Conservation (phyloP, 805 yeast species). For the Kuraishia capsulata region DNA sequence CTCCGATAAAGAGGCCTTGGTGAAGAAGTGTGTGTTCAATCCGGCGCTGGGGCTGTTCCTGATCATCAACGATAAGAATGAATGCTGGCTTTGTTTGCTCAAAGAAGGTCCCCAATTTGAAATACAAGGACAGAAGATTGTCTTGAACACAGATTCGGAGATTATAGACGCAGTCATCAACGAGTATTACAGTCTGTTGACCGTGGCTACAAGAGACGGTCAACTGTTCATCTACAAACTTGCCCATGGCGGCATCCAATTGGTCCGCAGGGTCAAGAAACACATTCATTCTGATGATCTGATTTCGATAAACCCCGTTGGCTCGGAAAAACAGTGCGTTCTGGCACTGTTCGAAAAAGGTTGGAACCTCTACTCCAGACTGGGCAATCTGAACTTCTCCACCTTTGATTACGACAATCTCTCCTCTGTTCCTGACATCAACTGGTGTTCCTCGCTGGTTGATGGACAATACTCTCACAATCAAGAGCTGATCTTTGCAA, state of each 20-base stretch:
- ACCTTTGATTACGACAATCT: conserved; percentile 24
- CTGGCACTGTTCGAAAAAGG: conserved; percentile 24
- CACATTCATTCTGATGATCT: conserved; percentile 23
- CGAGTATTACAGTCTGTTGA: conserved; percentile 28
- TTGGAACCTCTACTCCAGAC: conserved; percentile 37
- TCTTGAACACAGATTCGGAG: conserved; percentile 1
- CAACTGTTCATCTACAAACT: conserved; percentile 26
- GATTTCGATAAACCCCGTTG: conserved; percentile 15
- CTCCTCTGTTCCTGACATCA: conserved; percentile 10
- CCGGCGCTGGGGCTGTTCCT: conserved; percentile 16
- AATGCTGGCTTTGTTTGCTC: conserved; percentile 18
- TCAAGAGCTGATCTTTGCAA: conserved; percentile 20
- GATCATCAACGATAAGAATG: conserved; percentile 20
- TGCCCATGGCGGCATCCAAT: conserved; percentile 17
- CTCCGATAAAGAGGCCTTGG: conserved; percentile 7
- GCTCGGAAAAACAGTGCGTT: conserved; percentile 19
- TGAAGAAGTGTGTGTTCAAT: conserved; percentile 11
- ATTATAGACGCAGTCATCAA: conserved; percentile 25
- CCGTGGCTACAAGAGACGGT: conserved; percentile 28
- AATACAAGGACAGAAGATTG: conserved; percentile 14
- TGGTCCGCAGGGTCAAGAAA: conserved; percentile 23
- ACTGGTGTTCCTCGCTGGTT: conserved; percentile 6
- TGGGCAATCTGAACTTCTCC: conserved; percentile 36
- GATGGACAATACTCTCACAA: conserved; percentile 15
- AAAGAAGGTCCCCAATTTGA: conserved; percentile 4